Percentiles rank a stretch among this genome's conserved stretches.
phyloP scores from a whole-genome alignment of 2,329 filamentous ascomycete species.

The Teratosphaeria pseudoeucalypti region DNA sequence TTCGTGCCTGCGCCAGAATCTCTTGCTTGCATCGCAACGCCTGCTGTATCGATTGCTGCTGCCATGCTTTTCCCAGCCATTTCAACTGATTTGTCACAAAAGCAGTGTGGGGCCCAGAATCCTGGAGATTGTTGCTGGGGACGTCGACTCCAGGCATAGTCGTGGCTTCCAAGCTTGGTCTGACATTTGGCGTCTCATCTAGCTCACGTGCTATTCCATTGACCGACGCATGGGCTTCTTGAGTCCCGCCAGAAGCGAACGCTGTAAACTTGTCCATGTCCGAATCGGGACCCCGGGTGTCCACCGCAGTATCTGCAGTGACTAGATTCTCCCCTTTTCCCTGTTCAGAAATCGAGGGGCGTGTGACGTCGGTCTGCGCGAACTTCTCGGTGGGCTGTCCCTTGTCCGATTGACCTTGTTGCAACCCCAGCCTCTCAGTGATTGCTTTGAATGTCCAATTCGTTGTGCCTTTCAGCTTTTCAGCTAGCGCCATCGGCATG shows the following conservation, averaged over 20 bases:
- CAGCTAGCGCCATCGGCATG: not conserved
- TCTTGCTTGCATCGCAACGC: conserved; percentile 13
- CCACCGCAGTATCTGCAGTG: not conserved
- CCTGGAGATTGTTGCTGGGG: not conserved
- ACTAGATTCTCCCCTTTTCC: not conserved
- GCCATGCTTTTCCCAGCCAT: conserved; percentile 11
- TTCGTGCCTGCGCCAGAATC: conserved; percentile 3
- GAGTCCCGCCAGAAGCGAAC: not conserved
- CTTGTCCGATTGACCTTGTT: not conserved
- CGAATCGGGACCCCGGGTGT: not conserved
- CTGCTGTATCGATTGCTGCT: conserved; percentile 9
- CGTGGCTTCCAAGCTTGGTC: not conserved
- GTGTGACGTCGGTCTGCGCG: not conserved
- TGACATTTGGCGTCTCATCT: not conserved
- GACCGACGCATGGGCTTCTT: not conserved
- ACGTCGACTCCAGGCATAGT: not conserved
- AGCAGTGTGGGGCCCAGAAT: not conserved
- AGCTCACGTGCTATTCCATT: not conserved
- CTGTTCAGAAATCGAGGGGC: not conserved
- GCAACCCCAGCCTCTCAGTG: not conserved
- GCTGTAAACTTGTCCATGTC: not conserved
- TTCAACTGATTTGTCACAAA: conserved; percentile 7
- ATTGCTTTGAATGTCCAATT: not conserved
- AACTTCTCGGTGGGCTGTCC: not conserved
- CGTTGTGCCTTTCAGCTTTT: not conserved